Evolutionary conservation across 169 alveolate genomes (phyloP).

Genomic region (Perkinsus olseni): DNA sequence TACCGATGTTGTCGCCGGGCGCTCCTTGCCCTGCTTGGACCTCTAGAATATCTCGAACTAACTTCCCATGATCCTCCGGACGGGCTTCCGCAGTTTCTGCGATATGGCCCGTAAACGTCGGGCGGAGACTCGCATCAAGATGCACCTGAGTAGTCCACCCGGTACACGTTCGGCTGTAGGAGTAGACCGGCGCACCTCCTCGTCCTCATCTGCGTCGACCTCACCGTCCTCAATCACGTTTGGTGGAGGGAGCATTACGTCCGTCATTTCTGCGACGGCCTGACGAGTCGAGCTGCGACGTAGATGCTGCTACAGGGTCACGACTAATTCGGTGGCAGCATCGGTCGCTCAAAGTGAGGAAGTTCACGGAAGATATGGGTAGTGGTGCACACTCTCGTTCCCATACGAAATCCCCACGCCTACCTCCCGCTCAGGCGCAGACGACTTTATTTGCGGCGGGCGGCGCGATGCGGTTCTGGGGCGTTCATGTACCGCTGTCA

Average conservation of each 20-base stretch:
- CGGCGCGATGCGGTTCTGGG: neutral
- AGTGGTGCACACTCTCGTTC: too few relatives aligned
- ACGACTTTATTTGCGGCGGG: neutral
- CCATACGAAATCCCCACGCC: neutral
- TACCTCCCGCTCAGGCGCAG: neutral
- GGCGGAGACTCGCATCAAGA: neutral
- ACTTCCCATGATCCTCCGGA: neutral
- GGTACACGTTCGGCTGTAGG: neutral
- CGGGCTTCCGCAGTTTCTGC: neutral
- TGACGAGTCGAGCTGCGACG: neutral
- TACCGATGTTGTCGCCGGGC: neutral
- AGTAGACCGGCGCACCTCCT: neutral
- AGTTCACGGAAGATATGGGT: too few relatives aligned
- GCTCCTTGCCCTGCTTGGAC: neutral
- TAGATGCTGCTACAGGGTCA: too few relatives aligned
- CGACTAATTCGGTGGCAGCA: too few relatives aligned
- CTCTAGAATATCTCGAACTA: neutral
- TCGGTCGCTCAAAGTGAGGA: too few relatives aligned
- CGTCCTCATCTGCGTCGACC: neutral
- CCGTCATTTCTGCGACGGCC: neutral
- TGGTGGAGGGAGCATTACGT: neutral
- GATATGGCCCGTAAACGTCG: neutral
- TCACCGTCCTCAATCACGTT: neutral
- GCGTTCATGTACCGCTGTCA: neutral
- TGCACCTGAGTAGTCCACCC: neutral